Evolutionary conservation across 179 eudicot genomes (phyloP), one percentile per base, ranked within the genome.

Genomic region (Gypsophila paniculata): DNA sequence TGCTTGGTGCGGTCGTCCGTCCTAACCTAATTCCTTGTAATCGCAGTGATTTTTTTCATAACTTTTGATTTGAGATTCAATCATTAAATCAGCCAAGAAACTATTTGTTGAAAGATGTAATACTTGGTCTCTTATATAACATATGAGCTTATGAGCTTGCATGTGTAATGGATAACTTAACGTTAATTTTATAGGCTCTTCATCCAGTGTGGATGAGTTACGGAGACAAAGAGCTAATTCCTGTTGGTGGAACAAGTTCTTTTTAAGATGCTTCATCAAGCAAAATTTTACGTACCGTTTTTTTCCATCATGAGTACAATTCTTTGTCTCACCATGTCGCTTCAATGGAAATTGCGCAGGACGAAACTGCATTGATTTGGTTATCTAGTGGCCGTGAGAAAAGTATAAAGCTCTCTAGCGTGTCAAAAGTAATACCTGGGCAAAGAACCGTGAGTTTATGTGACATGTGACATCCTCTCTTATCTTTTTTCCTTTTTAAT

Each of bases 361-460:
- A 94, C 71, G 96, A 92, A 84, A 82, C 92, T 68, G 84, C 91
- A 74, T 84, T 94, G 84, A 87, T 94, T 77, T 94, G 99, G 99
- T 76, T 94, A 69, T 91, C 99, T 70, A 83, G 85, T 83, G 85
- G 87, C 53, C 86, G 91, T 71, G 97, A 94, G 73, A 88, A 84
- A 75, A 89, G 80, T 76, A 80, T 94, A 69, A 94, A 91, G 84
- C 77, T 94, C 79, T 84, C 94, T 76, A 81, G 84, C 61, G 91
- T 94, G 55, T 88, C 95, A 36, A 88, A 86, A 87, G 82, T 94
- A 70, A 81, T 91, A 79, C 96, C 97, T 76, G 99, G 99, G 76
- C 99, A 94, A 82, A 89, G 97, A 90, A 94, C 99, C 61, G 99
- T 94, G 85, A 88, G 96, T 79, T 63, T 72, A 17, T 64, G 39